phyloP scores from a whole-genome alignment of 2,329 filamentous ascomycete species.

The Calonectria pteridis region DNA sequence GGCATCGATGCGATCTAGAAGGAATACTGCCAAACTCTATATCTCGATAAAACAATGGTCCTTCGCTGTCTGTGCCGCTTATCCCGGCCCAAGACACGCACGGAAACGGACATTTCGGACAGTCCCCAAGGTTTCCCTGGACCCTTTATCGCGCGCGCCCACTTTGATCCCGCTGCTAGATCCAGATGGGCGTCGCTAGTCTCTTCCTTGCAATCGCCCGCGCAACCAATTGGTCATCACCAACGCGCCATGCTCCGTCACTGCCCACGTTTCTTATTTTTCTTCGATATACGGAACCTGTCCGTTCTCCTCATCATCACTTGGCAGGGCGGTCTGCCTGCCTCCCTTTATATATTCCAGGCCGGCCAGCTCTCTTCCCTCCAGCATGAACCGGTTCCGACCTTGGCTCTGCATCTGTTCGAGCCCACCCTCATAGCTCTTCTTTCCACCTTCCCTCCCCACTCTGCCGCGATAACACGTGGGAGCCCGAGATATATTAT shows the following conservation, averaged over 20 bases:
- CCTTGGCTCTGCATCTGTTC: conserved; percentile 7
- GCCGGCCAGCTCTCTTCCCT: conserved; percentile 18
- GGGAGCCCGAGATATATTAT: conserved; percentile 2
- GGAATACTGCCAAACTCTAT: not conserved
- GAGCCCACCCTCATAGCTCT: not conserved
- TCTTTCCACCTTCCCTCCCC: not conserved
- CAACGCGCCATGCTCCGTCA: conserved; percentile 27
- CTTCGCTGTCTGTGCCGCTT: not conserved
- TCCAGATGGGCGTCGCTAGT: conserved; percentile 42
- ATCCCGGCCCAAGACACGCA: conserved; percentile 9
- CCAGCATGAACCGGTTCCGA: not conserved
- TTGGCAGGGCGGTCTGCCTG: conserved; percentile 10
- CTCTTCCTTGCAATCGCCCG: conserved; percentile 40
- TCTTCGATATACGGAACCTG: conserved; percentile 42
- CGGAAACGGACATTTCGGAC: conserved; percentile 30
- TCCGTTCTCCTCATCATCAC: conserved; percentile 34
- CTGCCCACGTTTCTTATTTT: conserved; percentile 38
- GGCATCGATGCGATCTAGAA: not conserved
- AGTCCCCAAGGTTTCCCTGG: conserved; percentile 29
- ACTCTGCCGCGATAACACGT: conserved; percentile 12
- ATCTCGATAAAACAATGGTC: not conserved
- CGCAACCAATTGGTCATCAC: conserved; percentile 41
- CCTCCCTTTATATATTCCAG: conserved; percentile 29
- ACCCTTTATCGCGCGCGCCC: conserved; percentile 41
- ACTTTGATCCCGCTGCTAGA: conserved; percentile 43